Evolutionary conservation across 2,329 filamentous ascomycete genomes (phyloP).

Genomic region (Didymella glomerata): DNA sequence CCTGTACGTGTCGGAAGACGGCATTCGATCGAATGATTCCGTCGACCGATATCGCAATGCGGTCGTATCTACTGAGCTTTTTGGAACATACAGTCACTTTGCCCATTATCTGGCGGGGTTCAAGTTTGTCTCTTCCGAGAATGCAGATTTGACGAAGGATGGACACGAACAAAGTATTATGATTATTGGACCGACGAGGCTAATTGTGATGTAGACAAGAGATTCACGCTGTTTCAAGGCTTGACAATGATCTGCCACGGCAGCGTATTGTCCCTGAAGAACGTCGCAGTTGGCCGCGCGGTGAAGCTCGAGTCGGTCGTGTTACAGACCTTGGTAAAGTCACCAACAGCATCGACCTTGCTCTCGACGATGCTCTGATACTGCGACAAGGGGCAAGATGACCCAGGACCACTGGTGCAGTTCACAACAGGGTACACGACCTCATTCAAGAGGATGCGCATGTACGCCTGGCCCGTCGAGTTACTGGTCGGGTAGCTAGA

Average conservation of each 20-base stretch:
- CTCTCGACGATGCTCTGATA: slow-evolving; percentile 53
- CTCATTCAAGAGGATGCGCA: slow-evolving; percentile 69
- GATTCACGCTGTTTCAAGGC: slow-evolving; percentile 22
- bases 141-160: background rate
- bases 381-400: slow-evolving; percentile 43
- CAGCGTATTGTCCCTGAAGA: slow-evolving; percentile 39
- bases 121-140: background rate
- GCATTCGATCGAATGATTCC: background rate
- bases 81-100: background rate
- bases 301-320: slow-evolving; percentile 31
- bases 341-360: slow-evolving; percentile 58
- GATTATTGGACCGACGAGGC: background rate
- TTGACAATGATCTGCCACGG: slow-evolving; percentile 36
- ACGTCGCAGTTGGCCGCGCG: slow-evolving; percentile 32
- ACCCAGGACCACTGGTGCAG: slow-evolving; percentile 64
- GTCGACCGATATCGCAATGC: background rate
- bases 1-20: slow-evolving; percentile 6
- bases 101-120: background rate
- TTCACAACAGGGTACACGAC: slow-evolving; percentile 67
- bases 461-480: slow-evolving; percentile 50
- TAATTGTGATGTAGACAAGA: background rate
- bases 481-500: slow-evolving; percentile 15
- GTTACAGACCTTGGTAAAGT: slow-evolving; percentile 59
- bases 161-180: background rate
- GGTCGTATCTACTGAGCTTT: background rate